Conservation (phyloP, 805 yeast genomes). For the Yarrowia sp. region DNA sequence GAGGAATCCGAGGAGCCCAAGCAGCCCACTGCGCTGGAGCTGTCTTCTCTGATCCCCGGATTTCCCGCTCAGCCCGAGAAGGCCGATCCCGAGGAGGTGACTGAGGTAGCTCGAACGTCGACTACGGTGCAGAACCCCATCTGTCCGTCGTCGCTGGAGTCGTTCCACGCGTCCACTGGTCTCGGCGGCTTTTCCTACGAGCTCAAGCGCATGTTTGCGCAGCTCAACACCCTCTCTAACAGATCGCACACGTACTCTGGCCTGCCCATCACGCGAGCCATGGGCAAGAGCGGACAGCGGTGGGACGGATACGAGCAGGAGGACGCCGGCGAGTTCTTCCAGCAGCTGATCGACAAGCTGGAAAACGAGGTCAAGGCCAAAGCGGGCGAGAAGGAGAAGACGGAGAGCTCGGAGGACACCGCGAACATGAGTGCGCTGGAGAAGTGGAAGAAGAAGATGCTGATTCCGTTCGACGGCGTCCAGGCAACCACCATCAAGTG, state of each 20-base stretch:
- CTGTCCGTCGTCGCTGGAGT: not conserved
- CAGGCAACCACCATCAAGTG: conserved; percentile 90
- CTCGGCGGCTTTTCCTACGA: conserved; percentile 18
- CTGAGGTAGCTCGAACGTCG: not conserved
- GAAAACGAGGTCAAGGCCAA: conserved; percentile 36
- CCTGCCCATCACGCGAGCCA: conserved; percentile 20
- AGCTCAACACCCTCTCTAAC: conserved; percentile 13
- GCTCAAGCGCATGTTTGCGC: conserved; percentile 25
- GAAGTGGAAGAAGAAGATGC: conserved; percentile 41
- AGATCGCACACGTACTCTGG: conserved; percentile 23
- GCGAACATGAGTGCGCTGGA: not conserved
- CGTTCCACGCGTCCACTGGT: not conserved
- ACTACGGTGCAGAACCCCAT: conserved; percentile 6
- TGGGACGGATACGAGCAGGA: conserved; percentile 87
- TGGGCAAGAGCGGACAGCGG: conserved; percentile 50
- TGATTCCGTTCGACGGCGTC: conserved; percentile 91
- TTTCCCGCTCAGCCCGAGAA: conserved; percentile 23
- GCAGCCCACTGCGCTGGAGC: conserved; percentile 1
- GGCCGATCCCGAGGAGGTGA: conserved; percentile 8
- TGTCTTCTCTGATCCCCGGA: conserved; percentile 15
- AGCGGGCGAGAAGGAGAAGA: not conserved
- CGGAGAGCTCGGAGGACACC: not conserved
- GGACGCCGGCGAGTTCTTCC: conserved; percentile 96
- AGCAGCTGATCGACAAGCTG: conserved; percentile 43
- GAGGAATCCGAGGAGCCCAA: not conserved